Base-by-base conservation (phyloP, 2,329 filamentous ascomycete species). In the Massarina eburnea region DNA sequence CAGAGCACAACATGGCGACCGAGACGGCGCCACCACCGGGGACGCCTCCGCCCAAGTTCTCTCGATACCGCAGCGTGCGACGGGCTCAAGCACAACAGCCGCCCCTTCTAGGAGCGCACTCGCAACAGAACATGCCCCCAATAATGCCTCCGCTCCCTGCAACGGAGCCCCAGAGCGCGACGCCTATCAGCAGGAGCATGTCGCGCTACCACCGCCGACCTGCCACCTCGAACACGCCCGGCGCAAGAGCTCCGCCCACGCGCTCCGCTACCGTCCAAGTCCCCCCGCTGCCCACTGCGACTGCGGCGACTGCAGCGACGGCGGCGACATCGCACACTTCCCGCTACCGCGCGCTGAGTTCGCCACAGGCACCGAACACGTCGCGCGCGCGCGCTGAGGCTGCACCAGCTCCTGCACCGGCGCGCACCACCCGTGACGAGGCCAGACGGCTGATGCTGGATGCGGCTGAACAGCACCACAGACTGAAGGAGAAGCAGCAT, bases 1-100 rank as follows among this genome's bases (percentile, higher is more conserved):
- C 44, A 40, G 30, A 46, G 43, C 51, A 55, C 61, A 61, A 43
- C 61, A 70, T 70, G 67, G 62, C 57, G 30, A 56, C 62, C 55
- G 63, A 65, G 44, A 56, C 61, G 35, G 48, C 54, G 41, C 52
- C 62, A 37, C 46, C 57, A 37, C 46, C 57, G 52, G 49, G 54
- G 38, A 48, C 54, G 33, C 35, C 55, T 46, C 41, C 57, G 43
- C 61, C 66, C 41, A 82, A 80, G 59, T 76, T 80, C 61, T 79
- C 80, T 43, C 76, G 81, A 33, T 84, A 84, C 66, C 74, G 80
- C 52, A 81, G 79, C 22, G 79, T 83, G 44, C 71, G 81, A 47
- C 73, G 74, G 51, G 71, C 70, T 18, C 67, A 72, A 43, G 62
- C 71, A 46, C 6, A 14, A 22, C 20, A 37, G 19, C 19, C 20